A percentile compares a stretch with the other conserved stretches of the same genome.
Conservation (phyloP, 2,329 filamentous ascomycete genomes). For the Fusarium secorum region DNA sequence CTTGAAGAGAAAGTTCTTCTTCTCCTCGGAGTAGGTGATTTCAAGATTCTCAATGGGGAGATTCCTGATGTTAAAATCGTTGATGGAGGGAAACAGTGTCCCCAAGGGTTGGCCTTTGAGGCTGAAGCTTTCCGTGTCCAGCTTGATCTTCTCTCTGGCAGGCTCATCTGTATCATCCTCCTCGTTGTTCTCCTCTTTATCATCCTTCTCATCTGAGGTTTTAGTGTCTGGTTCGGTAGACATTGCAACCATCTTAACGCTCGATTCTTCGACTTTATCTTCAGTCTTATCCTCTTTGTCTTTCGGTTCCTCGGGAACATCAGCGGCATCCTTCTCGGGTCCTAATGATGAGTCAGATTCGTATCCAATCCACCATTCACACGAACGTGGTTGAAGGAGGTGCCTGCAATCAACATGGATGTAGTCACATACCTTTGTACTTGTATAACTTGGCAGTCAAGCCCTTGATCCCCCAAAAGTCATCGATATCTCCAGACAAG, state of each 20-base stretch:
- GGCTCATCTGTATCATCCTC: rapidly evolving
- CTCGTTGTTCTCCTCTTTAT: rapidly evolving
- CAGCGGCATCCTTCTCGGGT: background rate
- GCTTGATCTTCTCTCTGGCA: background rate
- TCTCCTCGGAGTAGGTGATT: background rate
- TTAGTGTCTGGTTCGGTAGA: background rate
- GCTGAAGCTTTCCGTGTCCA: background rate
- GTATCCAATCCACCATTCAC: no score
- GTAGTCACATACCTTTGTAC: background rate
- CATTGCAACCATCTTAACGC: rapidly evolving
- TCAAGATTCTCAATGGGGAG: rapidly evolving
- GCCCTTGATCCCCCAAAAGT: background rate
- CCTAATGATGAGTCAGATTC: background rate
- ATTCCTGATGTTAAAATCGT: rapidly evolving
- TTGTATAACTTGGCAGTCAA: background rate
- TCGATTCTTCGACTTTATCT: background rate
- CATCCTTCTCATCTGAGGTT: no score
- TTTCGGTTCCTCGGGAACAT: background rate
- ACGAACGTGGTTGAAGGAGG: rapidly evolving
- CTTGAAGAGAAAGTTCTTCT: background rate
- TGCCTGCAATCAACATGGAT: rapidly evolving
- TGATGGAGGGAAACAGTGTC: background rate
- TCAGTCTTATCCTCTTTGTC: background rate
- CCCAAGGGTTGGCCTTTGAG: background rate
- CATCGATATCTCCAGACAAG: background rate